Conservation (phyloP, 306 rosid genomes). For the Cotoneaster glaucophyllus region DNA sequence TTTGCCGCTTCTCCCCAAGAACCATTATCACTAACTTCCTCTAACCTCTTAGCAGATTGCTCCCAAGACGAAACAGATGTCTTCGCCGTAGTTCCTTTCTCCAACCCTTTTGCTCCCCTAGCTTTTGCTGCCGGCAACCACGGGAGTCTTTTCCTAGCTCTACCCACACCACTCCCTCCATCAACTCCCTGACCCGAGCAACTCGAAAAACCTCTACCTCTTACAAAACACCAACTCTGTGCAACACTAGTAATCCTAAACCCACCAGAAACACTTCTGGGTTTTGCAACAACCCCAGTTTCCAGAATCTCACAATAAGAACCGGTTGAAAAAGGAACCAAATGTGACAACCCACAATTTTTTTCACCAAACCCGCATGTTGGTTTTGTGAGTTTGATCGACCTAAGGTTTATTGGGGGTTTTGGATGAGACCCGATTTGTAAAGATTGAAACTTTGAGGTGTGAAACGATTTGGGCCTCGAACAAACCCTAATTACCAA, state of each 20-base stretch:
- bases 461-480: slow-evolving; percentile 39
- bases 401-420: slow-evolving; percentile 33
- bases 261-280: slow-evolving; percentile 5
- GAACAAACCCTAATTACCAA: slow-evolving; percentile 48
- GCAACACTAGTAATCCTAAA: slow-evolving; percentile 29
- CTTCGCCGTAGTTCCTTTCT: slow-evolving; percentile 7
- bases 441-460: slow-evolving; percentile 33
- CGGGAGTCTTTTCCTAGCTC: slow-evolving; percentile 43
- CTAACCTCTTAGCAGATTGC: slow-evolving; percentile 19
- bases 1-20: slow-evolving; percentile 25
- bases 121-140: slow-evolving; percentile 50
- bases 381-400: background rate
- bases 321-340: slow-evolving; percentile 10
- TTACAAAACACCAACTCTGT: slow-evolving; percentile 16
- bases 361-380: slow-evolving; percentile 10
- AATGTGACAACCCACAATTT: slow-evolving; percentile 10
- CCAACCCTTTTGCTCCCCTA: slow-evolving; percentile 19
- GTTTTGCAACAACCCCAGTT: slow-evolving; percentile 15
- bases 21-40: slow-evolving; percentile 1
- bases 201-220: slow-evolving; percentile 35
- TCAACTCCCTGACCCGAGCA: slow-evolving; percentile 17
- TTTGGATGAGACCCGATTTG: slow-evolving; percentile 28
- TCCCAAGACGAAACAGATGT: slow-evolving; percentile 27
- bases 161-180: slow-evolving; percentile 15
- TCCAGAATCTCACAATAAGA: slow-evolving; percentile 9